Evolutionary conservation across 345 rosid species (phyloP).

Genomic region (Eucalyptus sideroxylon): DNA sequence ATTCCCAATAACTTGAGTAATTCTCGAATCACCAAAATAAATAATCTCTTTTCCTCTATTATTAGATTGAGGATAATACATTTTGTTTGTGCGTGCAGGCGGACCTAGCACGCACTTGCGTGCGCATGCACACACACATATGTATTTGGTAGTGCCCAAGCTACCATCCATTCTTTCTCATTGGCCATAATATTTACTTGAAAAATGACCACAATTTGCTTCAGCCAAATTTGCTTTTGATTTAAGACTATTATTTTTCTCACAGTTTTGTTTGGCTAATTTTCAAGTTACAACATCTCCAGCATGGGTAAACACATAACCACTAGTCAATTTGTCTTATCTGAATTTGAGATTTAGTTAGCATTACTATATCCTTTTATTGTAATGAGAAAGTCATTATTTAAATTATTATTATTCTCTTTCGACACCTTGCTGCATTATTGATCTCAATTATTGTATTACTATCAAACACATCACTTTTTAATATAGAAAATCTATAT

Average conservation of each 20-base stretch:
- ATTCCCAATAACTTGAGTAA: no score
- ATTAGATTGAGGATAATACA: no score
- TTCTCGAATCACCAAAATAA: no score
- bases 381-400: no score
- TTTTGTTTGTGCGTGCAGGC: fast-evolving
- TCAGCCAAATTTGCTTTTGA: not conserved
- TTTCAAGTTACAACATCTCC: not conserved
- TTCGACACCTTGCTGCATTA: not conserved
- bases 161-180: no score
- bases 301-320: not conserved
- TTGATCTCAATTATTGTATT: not conserved
- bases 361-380: not conserved
- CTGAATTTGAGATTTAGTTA: not conserved
- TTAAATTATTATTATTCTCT: no score
- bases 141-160: no score
- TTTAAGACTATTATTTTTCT: not conserved
- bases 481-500: no score
- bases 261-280: not conserved
- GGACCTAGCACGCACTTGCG: fast-evolving
- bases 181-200: not conserved
- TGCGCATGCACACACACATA: fast-evolving
- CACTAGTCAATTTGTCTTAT: not conserved
- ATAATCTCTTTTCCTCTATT: no score
- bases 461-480: not conserved
- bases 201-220: not conserved